Percentiles rank a stretch among this genome's conserved stretches.
Conservation (phyloP, 768 basidiomycete species). For the Termitomyces sp. region DNA sequence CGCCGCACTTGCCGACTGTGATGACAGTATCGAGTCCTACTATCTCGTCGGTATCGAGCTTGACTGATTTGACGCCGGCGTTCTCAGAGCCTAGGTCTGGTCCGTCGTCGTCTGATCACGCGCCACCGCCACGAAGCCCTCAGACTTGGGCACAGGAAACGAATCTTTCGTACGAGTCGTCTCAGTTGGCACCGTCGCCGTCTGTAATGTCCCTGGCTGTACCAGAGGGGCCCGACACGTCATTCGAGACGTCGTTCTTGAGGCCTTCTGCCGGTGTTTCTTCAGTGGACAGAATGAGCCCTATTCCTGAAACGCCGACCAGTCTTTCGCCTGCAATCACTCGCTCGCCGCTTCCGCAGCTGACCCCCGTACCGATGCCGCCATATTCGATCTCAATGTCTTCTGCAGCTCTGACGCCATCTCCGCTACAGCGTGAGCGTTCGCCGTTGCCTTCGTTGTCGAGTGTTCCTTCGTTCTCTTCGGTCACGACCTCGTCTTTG, state of each 20-base stretch:
- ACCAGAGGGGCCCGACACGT: slow-evolving; percentile 56
- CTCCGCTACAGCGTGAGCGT: slow-evolving; percentile 18
- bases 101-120: slow-evolving; percentile 26
- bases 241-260: slow-evolving; percentile 72
- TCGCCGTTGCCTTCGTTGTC: slow-evolving; percentile 1
- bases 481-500: slow-evolving; percentile 1
- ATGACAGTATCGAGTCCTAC: slow-evolving; percentile 14
- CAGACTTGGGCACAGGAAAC: slow-evolving; percentile 57
- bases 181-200: slow-evolving; percentile 67
- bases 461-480: slow-evolving; percentile 3
- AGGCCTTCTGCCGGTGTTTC: slow-evolving; percentile 52
- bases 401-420: slow-evolving; percentile 27
- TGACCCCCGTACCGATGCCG: slow-evolving; percentile 33
- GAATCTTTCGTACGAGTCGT: slow-evolving; percentile 71
- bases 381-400: slow-evolving; percentile 25
- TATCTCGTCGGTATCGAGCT: slow-evolving; percentile 23
- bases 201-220: slow-evolving; percentile 47
- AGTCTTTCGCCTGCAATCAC: slow-evolving; percentile 22
- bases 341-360: slow-evolving; percentile 27
- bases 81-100: slow-evolving; percentile 23
- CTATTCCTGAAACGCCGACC: slow-evolving; percentile 36
- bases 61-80: slow-evolving; percentile 38
- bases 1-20: slow-evolving; percentile 1
- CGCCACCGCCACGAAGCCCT: slow-evolving; percentile 30
- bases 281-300: slow-evolving; percentile 36